Evolutionary conservation across 75 land plant species (phyloP), one percentile per base, ranked within the genome.

Genomic region (Azolla pinnata): DNA sequence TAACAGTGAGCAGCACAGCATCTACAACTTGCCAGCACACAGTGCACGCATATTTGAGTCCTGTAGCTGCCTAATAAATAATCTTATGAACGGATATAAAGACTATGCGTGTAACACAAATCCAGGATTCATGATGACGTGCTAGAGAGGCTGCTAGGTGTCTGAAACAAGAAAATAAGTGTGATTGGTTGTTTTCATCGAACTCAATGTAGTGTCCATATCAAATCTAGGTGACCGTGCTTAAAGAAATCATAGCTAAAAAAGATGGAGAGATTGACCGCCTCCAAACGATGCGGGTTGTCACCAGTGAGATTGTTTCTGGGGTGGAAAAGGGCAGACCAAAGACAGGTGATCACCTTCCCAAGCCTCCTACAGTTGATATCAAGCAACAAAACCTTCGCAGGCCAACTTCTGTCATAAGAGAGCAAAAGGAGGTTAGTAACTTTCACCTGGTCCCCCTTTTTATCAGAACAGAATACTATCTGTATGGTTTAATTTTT

Each of bases 191-290:
- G 7, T 14, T 14, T 38, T 38, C 14, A 38, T 7, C 42, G 10
- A 7, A 7, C 14, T 38, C 7, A 7, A 38, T 38, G 42, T 38
- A 38, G 7, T 14, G 7, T 38, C 10, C 10, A 7, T 38, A 38
- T 38, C 14, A 38, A 38, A 38, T 61, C 53, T 77, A 90, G 97
- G 81, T 90, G 28, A 51, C 75, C 32, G 65, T 52, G 33, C 77
- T 90, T 23, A 87, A 79, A 63, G 97, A 90, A 26, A 61, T 59
- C 3, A 68, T 79, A 42, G 67, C 81, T 27, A 83, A 73, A 71
- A 86, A 81, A 69, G 97, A 90, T 57, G 83, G 71, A 27, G 91
- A 90, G 62, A 86, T 90, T 59, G 87, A 66, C 19, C 77, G 56
- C 38, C 64, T 90, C 33, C 79, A 73, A 54, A 28, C 55, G n/a